These are phyloP conservation scores for Diversispora epigaea DNA, from an alignment of 192 early-diverging fungal genomes.

Conservation along the genomic window DNA sequence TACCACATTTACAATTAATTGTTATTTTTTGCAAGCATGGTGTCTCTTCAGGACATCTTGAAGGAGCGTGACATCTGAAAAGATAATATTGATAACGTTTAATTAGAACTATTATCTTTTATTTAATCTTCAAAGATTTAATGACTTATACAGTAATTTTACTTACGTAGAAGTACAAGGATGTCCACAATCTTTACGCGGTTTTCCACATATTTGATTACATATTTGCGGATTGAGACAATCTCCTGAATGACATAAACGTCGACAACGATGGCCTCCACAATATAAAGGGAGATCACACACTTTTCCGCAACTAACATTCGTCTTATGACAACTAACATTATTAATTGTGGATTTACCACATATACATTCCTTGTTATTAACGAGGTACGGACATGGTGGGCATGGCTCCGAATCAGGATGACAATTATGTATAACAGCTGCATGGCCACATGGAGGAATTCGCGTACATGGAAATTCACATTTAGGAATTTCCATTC, in stretches of 20 bases:
- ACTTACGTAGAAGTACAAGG: slow-evolving; percentile 50
- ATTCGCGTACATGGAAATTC: slow-evolving; percentile 67
- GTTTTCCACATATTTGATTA: slow-evolving; percentile 67
- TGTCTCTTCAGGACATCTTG: slow-evolving; percentile 72
- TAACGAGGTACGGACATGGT: slow-evolving; percentile 83
- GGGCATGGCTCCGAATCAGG: slow-evolving; percentile 82
- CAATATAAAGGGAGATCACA: slow-evolving; percentile 59
- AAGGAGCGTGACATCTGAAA: slow-evolving; percentile 71
- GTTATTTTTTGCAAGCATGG: slow-evolving; percentile 64
- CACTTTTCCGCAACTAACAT: slow-evolving; percentile 70
- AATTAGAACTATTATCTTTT: background rate
- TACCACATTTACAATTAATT: slow-evolving; percentile 77
- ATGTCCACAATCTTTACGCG: slow-evolving; percentile 83
- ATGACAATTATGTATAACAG: slow-evolving; percentile 81
- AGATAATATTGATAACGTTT: background rate
- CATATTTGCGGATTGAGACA: slow-evolving; percentile 63
- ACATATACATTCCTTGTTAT: slow-evolving; percentile 67
- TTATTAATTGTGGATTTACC: slow-evolving; percentile 75
- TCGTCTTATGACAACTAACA: slow-evolving; percentile 77
- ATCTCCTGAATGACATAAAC: slow-evolving; percentile 78
- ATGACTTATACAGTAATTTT: too few species aligned
- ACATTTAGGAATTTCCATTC: slow-evolving; percentile 73
- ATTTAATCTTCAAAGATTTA: too few species aligned
- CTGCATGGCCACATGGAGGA: slow-evolving; percentile 77
- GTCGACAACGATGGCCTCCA: slow-evolving; percentile 76